Base-by-base conservation (phyloP, 2,329 filamentous ascomycete species). In the Tolypocladium amazonense region DNA sequence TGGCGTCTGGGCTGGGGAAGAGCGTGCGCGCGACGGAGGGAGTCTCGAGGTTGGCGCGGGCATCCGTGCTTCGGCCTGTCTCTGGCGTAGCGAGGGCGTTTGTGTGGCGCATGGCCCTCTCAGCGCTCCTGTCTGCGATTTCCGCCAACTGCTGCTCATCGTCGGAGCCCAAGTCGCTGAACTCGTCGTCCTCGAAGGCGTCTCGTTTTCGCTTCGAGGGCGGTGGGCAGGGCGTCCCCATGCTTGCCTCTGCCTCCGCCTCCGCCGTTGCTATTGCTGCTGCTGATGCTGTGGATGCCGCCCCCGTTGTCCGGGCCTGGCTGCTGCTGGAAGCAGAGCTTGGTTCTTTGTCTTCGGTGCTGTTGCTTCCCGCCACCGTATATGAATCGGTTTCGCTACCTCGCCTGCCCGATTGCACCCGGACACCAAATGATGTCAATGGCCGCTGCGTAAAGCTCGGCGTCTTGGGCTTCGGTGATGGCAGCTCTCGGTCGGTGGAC, bases 81-180 rank as follows among this genome's bases (percentile, higher is more conserved):
- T 62, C 61, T 1, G 73, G 69, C 1, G 75, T 74, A 9, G 61
- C 61, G 57, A 67, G 64, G n/a, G 54, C 55, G 33, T 60, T 57
- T 39, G 59, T 58, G 18, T 62, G 47, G 9, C 41, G 58, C 23
- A 55, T 39, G n/a, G 60, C 58, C 58, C 66, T 71, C 47, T 69
- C 68, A 15, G 67, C 70, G 60, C 71, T 76, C 45, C 66, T 64
- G 56, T 77, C 75, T 4, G 72, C 66, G 25, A 74, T 66, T n/a
- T 62, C 65, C 25, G 65, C 69, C 61, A 78, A 67, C 60, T 76
- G 65, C 33, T 68, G 65, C 62, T 76, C 76, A 50, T 73, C 73
- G n/a, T 77, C 75, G 9, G 75, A 73, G 20, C 68, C 70, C 4
- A 75, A 39, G 18, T 74, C 74, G 37, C 67, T 69, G 23, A 73